Base-by-base conservation (phyloP, 169 alveolate genomes). In the Amoebophrya sp. region DNA sequence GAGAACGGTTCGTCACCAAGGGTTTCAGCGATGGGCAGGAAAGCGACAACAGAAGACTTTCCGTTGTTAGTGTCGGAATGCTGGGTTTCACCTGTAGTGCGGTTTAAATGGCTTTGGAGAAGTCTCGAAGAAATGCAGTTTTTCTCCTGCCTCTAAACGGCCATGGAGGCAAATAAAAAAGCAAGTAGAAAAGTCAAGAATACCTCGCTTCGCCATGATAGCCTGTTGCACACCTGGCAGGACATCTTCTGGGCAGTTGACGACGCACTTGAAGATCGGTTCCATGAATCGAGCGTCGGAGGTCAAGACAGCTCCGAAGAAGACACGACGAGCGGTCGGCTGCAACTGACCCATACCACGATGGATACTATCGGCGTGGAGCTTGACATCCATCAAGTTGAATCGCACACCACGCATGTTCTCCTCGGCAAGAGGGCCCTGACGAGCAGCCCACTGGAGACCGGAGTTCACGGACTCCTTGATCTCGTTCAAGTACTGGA, bases 321-420 rank as follows among this genome's bases (percentile, higher is more conserved):
- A 96, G 92, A 97, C 97, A 91, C 98, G 96, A 94, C 78, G 65
- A 18, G 65, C 65, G 47, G 94, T 89, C 23, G 99, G 99, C 97
- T 98, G 97, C 95, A 99, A 97, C 97, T 99, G 99, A 18, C 99
- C 99, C 33, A 99, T 99, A 89, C 99, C 99, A 40, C 98, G 96
- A 76, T 99, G 99, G 93, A 98, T 98, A 34, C 99, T 99, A 94
- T 99, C 99, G 41, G 99, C 98, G 96, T 99, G 99, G 96, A 99
- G 95, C 90, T 98, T 97, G 78, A 98, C 99, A 95, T 99, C 99
- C 93, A 96, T 94, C 89, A 99, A 95, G 97, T 98, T 98, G 97
- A 98, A 98, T 93, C 99, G 97, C 91, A 98, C 96, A 89, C 99
- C 99, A 93, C 99, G 97, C 99, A 98, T 96, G 96, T 97, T 98